Conservation (phyloP, 805 yeast species). For the Kluyveromyces dobzhanskii region DNA sequence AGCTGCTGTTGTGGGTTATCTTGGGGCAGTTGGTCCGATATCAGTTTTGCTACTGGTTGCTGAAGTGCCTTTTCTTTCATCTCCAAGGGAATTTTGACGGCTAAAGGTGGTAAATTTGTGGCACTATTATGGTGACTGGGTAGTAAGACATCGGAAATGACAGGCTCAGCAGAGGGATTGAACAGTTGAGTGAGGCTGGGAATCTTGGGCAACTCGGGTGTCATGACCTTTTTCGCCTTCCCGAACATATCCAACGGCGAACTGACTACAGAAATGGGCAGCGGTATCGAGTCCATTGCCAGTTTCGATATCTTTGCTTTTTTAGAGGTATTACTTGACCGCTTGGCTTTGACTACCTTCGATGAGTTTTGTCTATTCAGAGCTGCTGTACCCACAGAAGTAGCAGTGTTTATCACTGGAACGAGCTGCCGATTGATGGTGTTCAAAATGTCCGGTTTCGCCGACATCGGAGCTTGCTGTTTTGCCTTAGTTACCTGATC, state of each 20-base stretch:
- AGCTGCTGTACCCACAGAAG: background rate
- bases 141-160: background rate
- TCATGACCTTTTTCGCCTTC: background rate
- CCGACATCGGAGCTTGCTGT: background rate
- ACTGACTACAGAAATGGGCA: background rate
- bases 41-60: too few species aligned
- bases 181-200: slow-evolving; percentile 6
- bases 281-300: slow-evolving; percentile 2
- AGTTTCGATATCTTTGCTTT: slow-evolving; percentile 1
- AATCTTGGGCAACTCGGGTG: slow-evolving; percentile 3
- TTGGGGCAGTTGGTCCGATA: background rate
- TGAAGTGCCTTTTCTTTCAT: background rate
- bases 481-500: too few species aligned
- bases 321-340: background rate
- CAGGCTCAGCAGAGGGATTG: slow-evolving; percentile 1
- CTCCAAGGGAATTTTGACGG: background rate
- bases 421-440: background rate
- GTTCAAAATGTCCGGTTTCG: background rate
- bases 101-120: background rate
- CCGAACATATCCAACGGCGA: background rate
- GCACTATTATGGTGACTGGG: slow-evolving; percentile 2
- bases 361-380: background rate
- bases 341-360: background rate
- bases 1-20: background rate
- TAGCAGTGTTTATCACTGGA: background rate